These are phyloP conservation scores for Kwoniella sp. DNA, from an alignment of 768 basidiomycete species.

Conservation along the genomic window DNA sequence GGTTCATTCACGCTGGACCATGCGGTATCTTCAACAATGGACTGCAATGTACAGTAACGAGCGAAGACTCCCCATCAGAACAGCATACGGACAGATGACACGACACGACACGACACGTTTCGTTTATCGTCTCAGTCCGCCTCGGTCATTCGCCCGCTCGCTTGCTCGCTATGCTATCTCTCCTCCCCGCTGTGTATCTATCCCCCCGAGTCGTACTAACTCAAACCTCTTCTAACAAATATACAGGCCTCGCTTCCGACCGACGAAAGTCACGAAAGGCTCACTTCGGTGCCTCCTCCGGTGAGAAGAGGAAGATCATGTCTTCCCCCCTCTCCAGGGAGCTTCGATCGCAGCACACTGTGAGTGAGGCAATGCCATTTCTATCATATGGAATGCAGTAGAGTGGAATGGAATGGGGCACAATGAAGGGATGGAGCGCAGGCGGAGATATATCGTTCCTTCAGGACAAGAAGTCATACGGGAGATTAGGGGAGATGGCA, in stretches of 20 bases:
- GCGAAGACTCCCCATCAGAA: too few relatives aligned
- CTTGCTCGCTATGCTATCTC: neutral
- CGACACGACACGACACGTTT: neutral
- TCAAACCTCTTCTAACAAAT: neutral
- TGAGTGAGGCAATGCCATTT: slow-evolving; percentile 58
- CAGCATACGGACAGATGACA: too few relatives aligned
- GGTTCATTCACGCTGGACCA: too few relatives aligned
- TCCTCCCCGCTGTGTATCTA: neutral
- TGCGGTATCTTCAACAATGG: too few relatives aligned
- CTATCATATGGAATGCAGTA: neutral
- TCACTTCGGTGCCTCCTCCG: slow-evolving; percentile 94
- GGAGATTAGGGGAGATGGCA: too few relatives aligned
- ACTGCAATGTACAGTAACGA: too few relatives aligned
- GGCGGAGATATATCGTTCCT: too few relatives aligned
- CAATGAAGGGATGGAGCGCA: too few relatives aligned
- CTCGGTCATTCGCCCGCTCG: neutral
- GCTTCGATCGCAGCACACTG: slow-evolving; percentile 86
- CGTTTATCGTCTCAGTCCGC: too few relatives aligned
- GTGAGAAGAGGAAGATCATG: slow-evolving; percentile 96
- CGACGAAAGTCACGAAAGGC: slow-evolving; percentile 98
- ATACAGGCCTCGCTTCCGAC: slow-evolving; percentile 54
- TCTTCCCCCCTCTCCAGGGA: slow-evolving; percentile 94
- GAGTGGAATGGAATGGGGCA: too few relatives aligned
- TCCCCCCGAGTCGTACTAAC: too few relatives aligned
- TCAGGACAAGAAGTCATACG: too few relatives aligned